These are phyloP conservation scores for Annulohypoxylon stygium DNA, from an alignment of 495 filamentous ascomycete genomes.

Conservation along the genomic window DNA sequence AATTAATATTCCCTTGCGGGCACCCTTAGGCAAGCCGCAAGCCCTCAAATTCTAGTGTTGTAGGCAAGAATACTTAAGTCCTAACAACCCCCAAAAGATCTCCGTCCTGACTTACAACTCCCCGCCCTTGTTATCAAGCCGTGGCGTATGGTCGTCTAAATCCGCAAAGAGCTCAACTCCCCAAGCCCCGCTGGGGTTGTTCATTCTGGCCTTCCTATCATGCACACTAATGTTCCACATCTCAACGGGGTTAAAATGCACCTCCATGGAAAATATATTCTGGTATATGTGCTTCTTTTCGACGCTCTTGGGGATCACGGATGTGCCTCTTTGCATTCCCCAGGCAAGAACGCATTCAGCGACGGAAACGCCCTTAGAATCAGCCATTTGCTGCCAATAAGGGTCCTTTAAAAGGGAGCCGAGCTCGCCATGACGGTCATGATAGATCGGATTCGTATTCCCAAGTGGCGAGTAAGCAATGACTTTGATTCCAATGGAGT, in stretches of 20 bases:
- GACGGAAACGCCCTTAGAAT: slow-evolving; percentile 71
- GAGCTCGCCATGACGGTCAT: slow-evolving; percentile 46
- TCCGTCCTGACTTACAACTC: slow-evolving; percentile 25
- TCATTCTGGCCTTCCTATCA: slow-evolving; percentile 71
- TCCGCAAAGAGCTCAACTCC: slow-evolving; percentile 71
- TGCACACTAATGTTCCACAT: background rate
- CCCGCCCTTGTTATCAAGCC: slow-evolving; percentile 17
- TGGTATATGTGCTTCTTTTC: slow-evolving; percentile 56
- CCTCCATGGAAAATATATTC: slow-evolving; percentile 48
- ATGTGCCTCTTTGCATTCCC: slow-evolving; percentile 74
- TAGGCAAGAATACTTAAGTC: background rate
- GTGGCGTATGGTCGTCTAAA: slow-evolving; percentile 55
- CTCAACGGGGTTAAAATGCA: slow-evolving; percentile 66
- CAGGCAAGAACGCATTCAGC: slow-evolving; percentile 72
- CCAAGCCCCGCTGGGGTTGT: slow-evolving; percentile 68
- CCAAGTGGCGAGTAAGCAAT: slow-evolving; percentile 78
- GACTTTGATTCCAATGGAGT: slow-evolving; percentile 69
- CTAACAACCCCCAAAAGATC: background rate
- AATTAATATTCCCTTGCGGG: background rate
- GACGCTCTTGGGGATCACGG: slow-evolving; percentile 73
- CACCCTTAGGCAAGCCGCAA: too few relatives aligned
- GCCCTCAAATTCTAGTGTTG: too few relatives aligned
- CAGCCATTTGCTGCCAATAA: slow-evolving; percentile 69
- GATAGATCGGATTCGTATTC: slow-evolving; percentile 76
- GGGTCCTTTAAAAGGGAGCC: slow-evolving; percentile 64